Evolutionary conservation across 2,329 filamentous ascomycete genomes (phyloP), one percentile per base, ranked within the genome.

Genomic region (Bertia moriformis): DNA sequence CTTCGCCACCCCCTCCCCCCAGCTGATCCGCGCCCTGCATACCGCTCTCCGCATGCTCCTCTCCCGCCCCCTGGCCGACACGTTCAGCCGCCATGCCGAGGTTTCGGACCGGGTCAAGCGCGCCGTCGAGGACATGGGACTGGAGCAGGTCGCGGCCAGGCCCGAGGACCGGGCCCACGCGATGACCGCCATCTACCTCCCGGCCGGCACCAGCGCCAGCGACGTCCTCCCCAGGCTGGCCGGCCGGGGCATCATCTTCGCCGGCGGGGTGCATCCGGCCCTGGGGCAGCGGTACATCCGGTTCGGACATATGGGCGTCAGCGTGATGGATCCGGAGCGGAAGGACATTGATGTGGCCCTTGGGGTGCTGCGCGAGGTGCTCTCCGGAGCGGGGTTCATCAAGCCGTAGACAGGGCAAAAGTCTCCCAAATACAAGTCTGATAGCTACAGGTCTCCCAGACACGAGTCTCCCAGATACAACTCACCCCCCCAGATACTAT

Each of bases 301-400:
- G 19, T 91, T 98, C 52, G 91, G 91, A 33, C 91, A 96, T 60
- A 98, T 98, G 91, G 91, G 91, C 49, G 85, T 96, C 45, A 91
- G 83, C 55, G 82, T 88, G 48, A 84, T 79, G 51, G 85, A 95
- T 54, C 72, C 84, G 19, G 74, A 73, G 45, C 72, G 88, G 45
- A 71, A 71, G 39, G 86, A 98, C 55, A 76, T 96, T 49, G 83
- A 93, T 46, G 83, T 81, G 51, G 91, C 89, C 1, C 68, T 96
- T n/a, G n/a, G n/a, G n/a, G n/a, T n/a, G n/a, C n/a, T n/a, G n/a
- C n/a, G n/a, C n/a, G n/a, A n/a, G n/a, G n/a, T n/a, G n/a, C n/a
- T n/a, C n/a, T n/a, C n/a, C n/a, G n/a, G n/a, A n/a, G n/a, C n/a
- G n/a, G n/a, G n/a, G n/a, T n/a, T n/a, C n/a, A n/a, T n/a, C n/a